Evolutionary conservation across 306 rosid genomes (phyloP).

Genomic region (Senna siamea): DNA sequence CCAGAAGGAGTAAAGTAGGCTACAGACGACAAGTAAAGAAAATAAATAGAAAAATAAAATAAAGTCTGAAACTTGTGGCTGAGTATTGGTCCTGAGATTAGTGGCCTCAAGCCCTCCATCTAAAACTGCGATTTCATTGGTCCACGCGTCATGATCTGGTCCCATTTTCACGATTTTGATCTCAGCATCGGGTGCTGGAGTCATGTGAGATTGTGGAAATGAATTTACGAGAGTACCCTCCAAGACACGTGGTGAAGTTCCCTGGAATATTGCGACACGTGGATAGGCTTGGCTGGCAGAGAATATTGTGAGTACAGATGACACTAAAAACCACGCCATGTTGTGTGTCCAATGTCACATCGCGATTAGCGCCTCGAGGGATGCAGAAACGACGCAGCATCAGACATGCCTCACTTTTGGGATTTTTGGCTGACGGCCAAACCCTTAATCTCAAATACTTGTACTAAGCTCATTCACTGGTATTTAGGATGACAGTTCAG

Average conservation of each 20-base stretch:
- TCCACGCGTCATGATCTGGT: conserved; percentile 30
- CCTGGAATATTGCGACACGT: not conserved
- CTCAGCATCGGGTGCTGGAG: not conserved
- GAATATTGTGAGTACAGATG: not conserved
- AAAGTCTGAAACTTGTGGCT: conserved; percentile 57
- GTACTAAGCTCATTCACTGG: too few species aligned
- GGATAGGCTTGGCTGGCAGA: not conserved
- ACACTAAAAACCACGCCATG: not conserved
- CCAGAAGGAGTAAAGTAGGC: not conserved
- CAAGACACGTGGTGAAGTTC: not conserved
- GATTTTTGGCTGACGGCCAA: too few species aligned
- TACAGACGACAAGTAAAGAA: not conserved
- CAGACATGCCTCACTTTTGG: not conserved
- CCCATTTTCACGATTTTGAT: conserved; percentile 15
- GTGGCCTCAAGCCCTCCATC: conserved; percentile 69
- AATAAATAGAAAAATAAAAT: not conserved
- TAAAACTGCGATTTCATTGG: conserved; percentile 50
- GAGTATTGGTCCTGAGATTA: conserved; percentile 36
- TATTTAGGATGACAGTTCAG: too few species aligned
- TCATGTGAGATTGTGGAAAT: not conserved
- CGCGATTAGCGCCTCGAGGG: too few species aligned
- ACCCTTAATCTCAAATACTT: too few species aligned
- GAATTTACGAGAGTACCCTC: not conserved
- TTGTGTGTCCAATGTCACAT: too few species aligned
- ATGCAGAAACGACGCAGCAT: not conserved